Conservation (phyloP, 1,284 basidiomycete genomes). For the Vanrija humicola region DNA sequence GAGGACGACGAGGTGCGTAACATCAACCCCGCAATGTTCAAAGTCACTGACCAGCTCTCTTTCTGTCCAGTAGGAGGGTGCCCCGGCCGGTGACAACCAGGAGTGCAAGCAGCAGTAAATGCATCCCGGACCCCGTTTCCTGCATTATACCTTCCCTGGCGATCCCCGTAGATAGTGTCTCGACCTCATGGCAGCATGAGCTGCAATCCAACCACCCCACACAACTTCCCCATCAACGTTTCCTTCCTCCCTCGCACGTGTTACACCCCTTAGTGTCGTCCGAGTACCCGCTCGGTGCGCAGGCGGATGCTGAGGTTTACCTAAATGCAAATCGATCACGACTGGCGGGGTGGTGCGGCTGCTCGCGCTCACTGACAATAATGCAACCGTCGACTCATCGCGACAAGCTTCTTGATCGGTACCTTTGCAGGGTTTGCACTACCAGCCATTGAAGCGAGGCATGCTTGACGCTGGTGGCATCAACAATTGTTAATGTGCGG, state of each 20-base stretch:
- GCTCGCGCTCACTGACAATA: too few species aligned
- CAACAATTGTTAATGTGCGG: too few species aligned
- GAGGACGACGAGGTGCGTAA: slow-evolving; percentile 46
- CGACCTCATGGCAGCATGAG: slow-evolving; percentile 8
- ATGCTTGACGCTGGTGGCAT: too few species aligned
- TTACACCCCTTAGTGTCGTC: background rate
- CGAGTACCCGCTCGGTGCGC: background rate
- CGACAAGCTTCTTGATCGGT: too few species aligned
- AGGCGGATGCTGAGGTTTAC: background rate
- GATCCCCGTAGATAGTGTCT: slow-evolving; percentile 2
- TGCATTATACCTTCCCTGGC: background rate
- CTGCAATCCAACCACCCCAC: background rate
- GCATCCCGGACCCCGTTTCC: background rate
- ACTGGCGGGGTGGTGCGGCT: too few species aligned
- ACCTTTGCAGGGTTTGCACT: too few species aligned
- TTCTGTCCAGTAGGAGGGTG: slow-evolving; percentile 20
- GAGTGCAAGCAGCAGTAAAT: slow-evolving; percentile 47
- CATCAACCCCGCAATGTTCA: background rate
- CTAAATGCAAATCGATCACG: slow-evolving; percentile 7
- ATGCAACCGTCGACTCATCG: too few species aligned
- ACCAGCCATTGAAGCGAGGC: too few species aligned
- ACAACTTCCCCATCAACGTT: background rate
- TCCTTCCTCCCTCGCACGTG: background rate
- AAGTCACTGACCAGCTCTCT: slow-evolving; percentile 3
- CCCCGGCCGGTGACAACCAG: slow-evolving; percentile 22